Conservation (phyloP, 1,284 basidiomycete species). For the Cutaneotrichosporon mucoides region DNA sequence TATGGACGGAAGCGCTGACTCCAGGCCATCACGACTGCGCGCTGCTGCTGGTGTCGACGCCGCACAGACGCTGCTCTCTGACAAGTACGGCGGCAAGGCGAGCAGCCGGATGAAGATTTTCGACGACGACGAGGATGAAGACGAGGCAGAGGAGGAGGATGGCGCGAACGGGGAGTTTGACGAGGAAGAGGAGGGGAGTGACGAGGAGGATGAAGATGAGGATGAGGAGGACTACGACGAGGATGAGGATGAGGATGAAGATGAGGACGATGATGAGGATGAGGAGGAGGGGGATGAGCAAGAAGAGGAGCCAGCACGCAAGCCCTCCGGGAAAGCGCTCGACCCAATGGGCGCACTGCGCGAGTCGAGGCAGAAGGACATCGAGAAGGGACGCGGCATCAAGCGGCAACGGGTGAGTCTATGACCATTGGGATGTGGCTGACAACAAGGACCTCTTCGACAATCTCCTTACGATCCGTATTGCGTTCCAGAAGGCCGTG, state of each 20-base stretch:
- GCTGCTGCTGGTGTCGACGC: constrained; percentile 56
- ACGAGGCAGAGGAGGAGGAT: constrained; percentile 57
- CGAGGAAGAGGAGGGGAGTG: constrained; percentile 56
- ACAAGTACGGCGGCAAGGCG: constrained; percentile 68
- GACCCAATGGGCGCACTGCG: constrained; percentile 51
- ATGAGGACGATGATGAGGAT: constrained; percentile 45
- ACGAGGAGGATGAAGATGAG: constrained; percentile 37
- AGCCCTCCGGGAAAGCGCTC: constrained; percentile 27
- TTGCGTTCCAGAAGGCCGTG: constrained; percentile 78
- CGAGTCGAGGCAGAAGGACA: constrained; percentile 46
- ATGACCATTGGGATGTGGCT: background rate
- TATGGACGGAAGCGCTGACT: background rate
- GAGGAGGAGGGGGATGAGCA: constrained; percentile 47
- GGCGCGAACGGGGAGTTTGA: constrained; percentile 64
- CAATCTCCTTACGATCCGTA: constrained; percentile 75
- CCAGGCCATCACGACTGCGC: constrained; percentile 65
- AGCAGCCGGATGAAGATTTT: constrained; percentile 61
- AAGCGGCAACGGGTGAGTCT: constrained; percentile 69
- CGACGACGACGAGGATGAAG: constrained; percentile 43
- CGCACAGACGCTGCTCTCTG: constrained; percentile 51
- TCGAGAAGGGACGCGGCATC: constrained; percentile 70
- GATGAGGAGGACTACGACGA: constrained; percentile 39
- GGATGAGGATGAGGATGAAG: constrained; percentile 51
- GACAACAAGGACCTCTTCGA: constrained; percentile 70
- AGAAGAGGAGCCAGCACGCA: constrained; percentile 30